These are phyloP conservation scores for Pouteria glomerata DNA, from an alignment of 148 eudicot genomes.

Conservation along the genomic window DNA sequence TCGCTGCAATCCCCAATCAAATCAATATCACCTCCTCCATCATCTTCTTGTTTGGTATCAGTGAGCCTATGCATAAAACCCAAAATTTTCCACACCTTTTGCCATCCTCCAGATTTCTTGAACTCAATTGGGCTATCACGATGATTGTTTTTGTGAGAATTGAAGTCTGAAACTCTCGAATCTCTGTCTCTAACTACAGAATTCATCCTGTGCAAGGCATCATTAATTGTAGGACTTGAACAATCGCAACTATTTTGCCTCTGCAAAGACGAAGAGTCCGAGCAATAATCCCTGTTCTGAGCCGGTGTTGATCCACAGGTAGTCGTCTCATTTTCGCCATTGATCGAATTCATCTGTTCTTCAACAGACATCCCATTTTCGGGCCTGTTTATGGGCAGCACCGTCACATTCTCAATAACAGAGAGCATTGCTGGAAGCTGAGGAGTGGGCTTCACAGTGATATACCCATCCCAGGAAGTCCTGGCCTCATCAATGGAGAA, in stretches of 20 bases:
- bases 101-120: slow-evolving; percentile 58
- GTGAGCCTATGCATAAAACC: slow-evolving; percentile 37
- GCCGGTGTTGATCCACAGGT: slow-evolving; percentile 36
- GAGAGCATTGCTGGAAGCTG: slow-evolving; percentile 58
- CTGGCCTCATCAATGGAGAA: slow-evolving; percentile 63
- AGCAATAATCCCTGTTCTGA: slow-evolving; percentile 30
- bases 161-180: slow-evolving; percentile 46
- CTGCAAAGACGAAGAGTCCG: slow-evolving; percentile 36
- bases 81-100: slow-evolving; percentile 52
- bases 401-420: slow-evolving; percentile 67
- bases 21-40: slow-evolving; percentile 7
- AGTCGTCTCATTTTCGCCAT: slow-evolving; percentile 48
- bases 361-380: slow-evolving; percentile 37
- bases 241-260: slow-evolving; percentile 61
- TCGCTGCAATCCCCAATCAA: slow-evolving; percentile 14
- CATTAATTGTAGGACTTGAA: slow-evolving; percentile 41
- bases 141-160: slow-evolving; percentile 34
- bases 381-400: slow-evolving; percentile 46
- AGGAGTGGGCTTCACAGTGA: slow-evolving; percentile 54
- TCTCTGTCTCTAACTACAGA: slow-evolving; percentile 63
- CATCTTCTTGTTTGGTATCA: slow-evolving; percentile 26
- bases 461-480: slow-evolving; percentile 91
- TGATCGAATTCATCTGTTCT: slow-evolving; percentile 38
- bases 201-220: slow-evolving; percentile 34
- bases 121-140: slow-evolving; percentile 22